Evolutionary conservation across 129 eudicot species (phyloP).

Genomic region (Helichrysum umbraculigerum): DNA sequence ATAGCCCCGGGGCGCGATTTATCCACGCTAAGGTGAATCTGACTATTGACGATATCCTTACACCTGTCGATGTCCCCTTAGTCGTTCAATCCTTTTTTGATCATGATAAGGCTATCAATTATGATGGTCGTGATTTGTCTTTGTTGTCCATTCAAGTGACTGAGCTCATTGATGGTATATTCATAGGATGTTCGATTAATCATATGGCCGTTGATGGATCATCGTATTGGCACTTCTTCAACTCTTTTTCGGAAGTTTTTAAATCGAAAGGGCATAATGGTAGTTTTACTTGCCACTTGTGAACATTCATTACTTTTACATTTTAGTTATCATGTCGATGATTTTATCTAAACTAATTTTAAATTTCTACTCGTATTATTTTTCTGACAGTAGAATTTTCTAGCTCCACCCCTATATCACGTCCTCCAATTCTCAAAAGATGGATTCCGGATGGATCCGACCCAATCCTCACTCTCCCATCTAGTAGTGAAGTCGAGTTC

Average conservation of each 20-base stretch:
- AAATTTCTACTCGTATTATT: neutral
- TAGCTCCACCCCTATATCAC: slow-evolving; percentile 20
- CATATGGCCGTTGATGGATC: slow-evolving; percentile 60
- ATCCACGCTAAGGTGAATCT: slow-evolving; percentile 41
- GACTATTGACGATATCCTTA: slow-evolving; percentile 38
- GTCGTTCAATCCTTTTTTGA: slow-evolving; percentile 63
- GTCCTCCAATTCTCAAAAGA: slow-evolving; percentile 42
- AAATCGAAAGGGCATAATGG: slow-evolving; percentile 10
- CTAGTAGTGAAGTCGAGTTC: slow-evolving; percentile 43
- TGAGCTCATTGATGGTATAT: slow-evolving; percentile 57
- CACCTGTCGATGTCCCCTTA: slow-evolving; percentile 48
- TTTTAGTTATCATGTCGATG: too few relatives aligned
- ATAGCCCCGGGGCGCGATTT: slow-evolving; percentile 64
- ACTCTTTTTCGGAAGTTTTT: slow-evolving; percentile 41
- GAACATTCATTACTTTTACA: too few relatives aligned
- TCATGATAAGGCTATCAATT: slow-evolving; percentile 44
- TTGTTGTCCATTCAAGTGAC: slow-evolving; percentile 58
- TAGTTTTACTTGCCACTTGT: neutral
- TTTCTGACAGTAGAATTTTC: neutral
- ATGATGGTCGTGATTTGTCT: slow-evolving; percentile 50
- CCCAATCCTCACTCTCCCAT: slow-evolving; percentile 50
- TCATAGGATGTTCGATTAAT: slow-evolving; percentile 58
- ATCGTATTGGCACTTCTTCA: slow-evolving; percentile 69
- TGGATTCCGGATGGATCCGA: slow-evolving; percentile 57
- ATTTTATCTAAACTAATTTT: too few relatives aligned